phyloP scores from a whole-genome alignment of 73 alveolate genomes.

The Stentor roeselii region DNA sequence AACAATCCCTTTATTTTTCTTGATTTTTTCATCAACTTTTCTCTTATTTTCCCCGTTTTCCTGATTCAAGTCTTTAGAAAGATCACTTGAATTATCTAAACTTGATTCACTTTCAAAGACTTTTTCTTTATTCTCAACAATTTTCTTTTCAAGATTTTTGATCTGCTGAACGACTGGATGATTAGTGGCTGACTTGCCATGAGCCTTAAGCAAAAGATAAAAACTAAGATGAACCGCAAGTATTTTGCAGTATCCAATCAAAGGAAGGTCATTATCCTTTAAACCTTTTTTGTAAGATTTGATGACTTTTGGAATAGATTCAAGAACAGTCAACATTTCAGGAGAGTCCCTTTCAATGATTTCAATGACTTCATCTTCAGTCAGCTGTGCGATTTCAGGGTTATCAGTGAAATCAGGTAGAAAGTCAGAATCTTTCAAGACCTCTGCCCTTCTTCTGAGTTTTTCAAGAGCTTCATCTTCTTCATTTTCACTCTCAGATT shows the following conservation, averaged over 20 bases:
- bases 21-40: not conserved
- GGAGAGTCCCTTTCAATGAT: constrained; percentile 26
- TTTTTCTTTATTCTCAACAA: not conserved
- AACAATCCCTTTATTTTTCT: constrained; percentile 21
- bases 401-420: constrained; percentile 4
- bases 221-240: not conserved
- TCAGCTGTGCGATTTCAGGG: constrained; percentile 9
- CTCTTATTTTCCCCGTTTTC: not conserved
- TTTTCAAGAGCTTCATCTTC: constrained; percentile 17
- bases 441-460: not conserved
- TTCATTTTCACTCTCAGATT: constrained; percentile 15
- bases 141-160: not conserved
- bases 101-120: not conserved
- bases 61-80: not conserved
- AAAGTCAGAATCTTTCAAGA: not conserved
- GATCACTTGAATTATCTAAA: not conserved
- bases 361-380: constrained; percentile 21
- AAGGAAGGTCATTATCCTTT: not conserved
- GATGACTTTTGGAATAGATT: not conserved
- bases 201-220: constrained; percentile 24
- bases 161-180: not conserved
- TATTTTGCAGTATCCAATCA: not conserved
- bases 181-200: not conserved
- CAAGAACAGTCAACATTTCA: not conserved
- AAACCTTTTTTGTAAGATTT: not conserved